phyloP scores from a whole-genome alignment of 441 rosid species.

The Brassica balearica region DNA sequence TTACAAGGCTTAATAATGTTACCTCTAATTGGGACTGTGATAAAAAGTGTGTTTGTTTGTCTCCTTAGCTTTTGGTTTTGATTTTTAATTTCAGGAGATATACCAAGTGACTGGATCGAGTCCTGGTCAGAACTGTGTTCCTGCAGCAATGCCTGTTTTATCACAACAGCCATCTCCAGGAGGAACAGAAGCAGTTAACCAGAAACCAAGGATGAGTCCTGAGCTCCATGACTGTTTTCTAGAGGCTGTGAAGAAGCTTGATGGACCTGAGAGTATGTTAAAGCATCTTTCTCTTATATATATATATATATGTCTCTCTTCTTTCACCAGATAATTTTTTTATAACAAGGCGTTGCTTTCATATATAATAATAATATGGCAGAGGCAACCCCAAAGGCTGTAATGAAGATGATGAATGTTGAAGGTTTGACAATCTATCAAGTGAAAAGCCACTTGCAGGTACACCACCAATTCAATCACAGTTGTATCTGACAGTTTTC shows the following conservation, averaged over 20 bases:
- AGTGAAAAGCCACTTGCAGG: slow-evolving; percentile 97
- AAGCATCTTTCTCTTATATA: slow-evolving; percentile 4
- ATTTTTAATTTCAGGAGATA: slow-evolving; percentile 60
- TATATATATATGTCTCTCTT: not conserved
- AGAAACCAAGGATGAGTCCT: slow-evolving; percentile 88
- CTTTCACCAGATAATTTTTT: not conserved
- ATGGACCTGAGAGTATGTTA: slow-evolving; percentile 86
- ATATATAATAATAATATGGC: slow-evolving; percentile 16
- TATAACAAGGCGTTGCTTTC: not conserved
- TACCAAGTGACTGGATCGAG: slow-evolving; percentile 51
- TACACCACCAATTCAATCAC: slow-evolving; percentile 34
- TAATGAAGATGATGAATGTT: slow-evolving; percentile 84
- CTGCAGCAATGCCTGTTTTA: slow-evolving; percentile 50
- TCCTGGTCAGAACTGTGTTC: slow-evolving; percentile 45
- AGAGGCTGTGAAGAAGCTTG: slow-evolving; percentile 77
- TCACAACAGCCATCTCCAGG: slow-evolving; percentile 51
- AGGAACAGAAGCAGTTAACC: slow-evolving; percentile 44
- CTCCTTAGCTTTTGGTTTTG: slow-evolving; percentile 31
- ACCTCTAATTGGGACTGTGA: not conserved
- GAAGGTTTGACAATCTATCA: slow-evolving; percentile 90
- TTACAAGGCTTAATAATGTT: not conserved
- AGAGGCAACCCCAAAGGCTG: slow-evolving; percentile 97
- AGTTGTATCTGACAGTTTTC: slow-evolving; percentile 25
- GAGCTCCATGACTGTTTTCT: slow-evolving; percentile 83
- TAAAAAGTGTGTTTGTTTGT: not conserved